Evolutionary conservation across 495 filamentous ascomycete genomes (phyloP).

Genomic region (Umbilicaria muhlenbergii): DNA sequence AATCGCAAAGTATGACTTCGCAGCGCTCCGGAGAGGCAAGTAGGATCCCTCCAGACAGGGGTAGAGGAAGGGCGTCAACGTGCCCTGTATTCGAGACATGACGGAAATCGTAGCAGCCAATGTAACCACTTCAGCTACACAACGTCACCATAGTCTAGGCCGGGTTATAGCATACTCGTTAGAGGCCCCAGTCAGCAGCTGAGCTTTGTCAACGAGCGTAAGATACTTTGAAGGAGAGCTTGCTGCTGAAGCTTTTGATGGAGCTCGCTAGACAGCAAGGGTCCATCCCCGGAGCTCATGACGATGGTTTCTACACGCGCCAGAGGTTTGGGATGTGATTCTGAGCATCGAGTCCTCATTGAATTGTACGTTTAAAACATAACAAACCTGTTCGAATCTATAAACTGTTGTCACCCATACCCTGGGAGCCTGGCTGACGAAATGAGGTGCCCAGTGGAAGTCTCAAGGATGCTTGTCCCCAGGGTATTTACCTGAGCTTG

Average conservation of each 20-base stretch:
- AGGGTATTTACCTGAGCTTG: slow-evolving; percentile 73
- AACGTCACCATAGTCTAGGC: too few relatives aligned
- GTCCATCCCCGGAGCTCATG: too few relatives aligned
- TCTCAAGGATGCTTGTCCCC: slow-evolving; percentile 63
- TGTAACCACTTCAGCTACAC: too few relatives aligned
- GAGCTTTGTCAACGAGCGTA: too few relatives aligned
- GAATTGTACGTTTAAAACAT: slow-evolving; percentile 47
- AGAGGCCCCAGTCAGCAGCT: too few relatives aligned
- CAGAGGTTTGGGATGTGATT: neutral
- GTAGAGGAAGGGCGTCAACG: slow-evolving; percentile 51
- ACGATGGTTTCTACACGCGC: too few relatives aligned
- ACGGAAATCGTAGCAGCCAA: neutral
- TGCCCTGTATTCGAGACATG: slow-evolving; percentile 14
- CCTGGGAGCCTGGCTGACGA: neutral
- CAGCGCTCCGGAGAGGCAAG: slow-evolving; percentile 18
- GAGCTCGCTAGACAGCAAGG: too few relatives aligned
- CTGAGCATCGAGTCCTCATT: slow-evolving; percentile 49
- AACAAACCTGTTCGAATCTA: neutral
- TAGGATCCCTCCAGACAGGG: slow-evolving; percentile 30
- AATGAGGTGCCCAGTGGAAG: slow-evolving; percentile 41
- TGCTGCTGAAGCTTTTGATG: too few relatives aligned
- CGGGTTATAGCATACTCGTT: too few relatives aligned
- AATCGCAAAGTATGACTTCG: slow-evolving; percentile 8
- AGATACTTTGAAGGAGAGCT: too few relatives aligned
- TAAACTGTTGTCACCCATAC: neutral